Conservation (phyloP, 2,329 filamentous ascomycete species). For the Metarhizium anisopliae region DNA sequence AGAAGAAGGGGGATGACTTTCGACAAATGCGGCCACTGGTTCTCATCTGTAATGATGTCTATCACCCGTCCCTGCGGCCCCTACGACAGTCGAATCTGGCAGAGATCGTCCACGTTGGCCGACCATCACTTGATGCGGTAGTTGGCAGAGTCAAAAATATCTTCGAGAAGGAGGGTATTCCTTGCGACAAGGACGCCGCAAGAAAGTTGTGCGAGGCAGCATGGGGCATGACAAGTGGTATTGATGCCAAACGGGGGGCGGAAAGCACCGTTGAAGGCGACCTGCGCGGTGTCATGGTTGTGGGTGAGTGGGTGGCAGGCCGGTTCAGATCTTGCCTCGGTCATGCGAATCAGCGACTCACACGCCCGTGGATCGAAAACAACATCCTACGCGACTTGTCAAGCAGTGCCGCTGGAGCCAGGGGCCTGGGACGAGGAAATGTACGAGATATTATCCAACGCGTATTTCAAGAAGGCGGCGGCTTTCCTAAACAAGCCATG, state of each 20-base stretch:
- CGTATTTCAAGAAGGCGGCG: conserved; percentile 72
- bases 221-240: conserved; percentile 69
- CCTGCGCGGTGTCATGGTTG: conserved; percentile 74
- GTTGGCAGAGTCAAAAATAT: conserved; percentile 72
- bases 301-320: conserved; percentile 77
- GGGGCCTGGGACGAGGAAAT: conserved; percentile 63
- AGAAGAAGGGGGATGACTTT: conserved; percentile 79
- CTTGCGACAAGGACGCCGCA: conserved; percentile 81
- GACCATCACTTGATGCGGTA: conserved; percentile 79
- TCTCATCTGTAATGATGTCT: conserved; percentile 94
- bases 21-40: conserved; percentile 80
- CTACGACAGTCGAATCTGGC: conserved; percentile 77
- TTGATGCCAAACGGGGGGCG: conserved; percentile 58
- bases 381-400: conserved; percentile 59
- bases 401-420: conserved; percentile 61
- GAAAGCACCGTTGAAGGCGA: conserved; percentile 64
- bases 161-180: conserved; percentile 82
- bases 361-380: conserved; percentile 67
- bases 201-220: conserved; percentile 74
- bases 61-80: conserved; percentile 79
- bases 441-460: conserved; percentile 66
- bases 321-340: conserved; percentile 47
- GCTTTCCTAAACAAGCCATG: conserved; percentile 55
- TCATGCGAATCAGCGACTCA: conserved; percentile 41
- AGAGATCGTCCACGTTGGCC: conserved; percentile 86